A percentile compares a stretch with the other conserved stretches of the same genome.
Conservation (phyloP, 1,284 basidiomycete genomes). For the Boletus coffeatus region DNA sequence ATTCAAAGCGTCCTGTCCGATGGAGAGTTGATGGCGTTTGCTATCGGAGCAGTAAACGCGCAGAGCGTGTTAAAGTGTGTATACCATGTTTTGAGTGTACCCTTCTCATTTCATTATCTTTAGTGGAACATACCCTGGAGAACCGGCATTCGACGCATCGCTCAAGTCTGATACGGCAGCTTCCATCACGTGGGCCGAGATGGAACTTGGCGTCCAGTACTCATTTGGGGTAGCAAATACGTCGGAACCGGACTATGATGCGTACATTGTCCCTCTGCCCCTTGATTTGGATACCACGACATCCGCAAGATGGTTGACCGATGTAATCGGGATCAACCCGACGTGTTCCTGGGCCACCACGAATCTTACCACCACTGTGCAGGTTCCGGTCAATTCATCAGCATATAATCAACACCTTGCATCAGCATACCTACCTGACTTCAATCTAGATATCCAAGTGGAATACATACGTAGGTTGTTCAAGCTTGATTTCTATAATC, state of each 20-base stretch:
- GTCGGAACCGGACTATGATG: slow-evolving; percentile 14
- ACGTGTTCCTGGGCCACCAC: slow-evolving; percentile 25
- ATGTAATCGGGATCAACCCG: slow-evolving; percentile 26
- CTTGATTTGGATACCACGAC: slow-evolving; percentile 14
- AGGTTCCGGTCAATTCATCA: slow-evolving; percentile 13
- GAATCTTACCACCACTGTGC: slow-evolving; percentile 20
- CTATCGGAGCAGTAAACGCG: slow-evolving; percentile 17
- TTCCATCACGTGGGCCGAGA: slow-evolving; percentile 22
- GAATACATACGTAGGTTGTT: slow-evolving; percentile 10
- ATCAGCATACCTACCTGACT: slow-evolving; percentile 15
- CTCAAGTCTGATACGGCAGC: slow-evolving; percentile 15
- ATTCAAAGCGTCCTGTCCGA: slow-evolving; percentile 22
- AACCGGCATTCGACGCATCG: slow-evolving; percentile 5
- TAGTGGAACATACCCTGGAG: slow-evolving; percentile 6
- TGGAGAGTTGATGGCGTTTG: slow-evolving; percentile 20
- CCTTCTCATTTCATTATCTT: background rate
- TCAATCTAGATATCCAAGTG: slow-evolving; percentile 20
- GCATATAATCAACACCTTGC: background rate
- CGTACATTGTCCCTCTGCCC: slow-evolving; percentile 20
- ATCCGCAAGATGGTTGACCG: slow-evolving; percentile 26
- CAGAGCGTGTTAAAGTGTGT: slow-evolving; percentile 26
- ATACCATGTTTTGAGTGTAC: background rate
- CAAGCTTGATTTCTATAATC: background rate
- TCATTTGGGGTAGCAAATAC: slow-evolving; percentile 13
- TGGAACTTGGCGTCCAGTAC: slow-evolving; percentile 22